phyloP scores from a whole-genome alignment of 768 basidiomycete species.

The Amanita brunnescens region DNA sequence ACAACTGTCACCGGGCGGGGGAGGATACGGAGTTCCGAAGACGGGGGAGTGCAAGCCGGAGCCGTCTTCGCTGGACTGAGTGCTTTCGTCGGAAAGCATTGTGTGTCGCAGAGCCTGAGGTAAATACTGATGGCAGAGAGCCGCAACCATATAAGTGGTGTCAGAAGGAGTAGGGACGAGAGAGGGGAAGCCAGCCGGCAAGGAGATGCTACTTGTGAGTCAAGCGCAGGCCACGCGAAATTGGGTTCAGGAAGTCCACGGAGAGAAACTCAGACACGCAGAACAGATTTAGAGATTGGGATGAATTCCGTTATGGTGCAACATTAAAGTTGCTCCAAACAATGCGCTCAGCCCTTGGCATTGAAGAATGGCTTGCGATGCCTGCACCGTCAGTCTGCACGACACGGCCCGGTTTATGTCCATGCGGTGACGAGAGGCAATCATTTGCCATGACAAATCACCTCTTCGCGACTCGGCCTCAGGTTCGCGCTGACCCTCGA shows the following conservation, averaged over 20 bases:
- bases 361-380: neutral
- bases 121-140: constrained; percentile 42
- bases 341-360: neutral
- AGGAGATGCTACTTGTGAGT: constrained; percentile 13
- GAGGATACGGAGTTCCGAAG: constrained; percentile 41
- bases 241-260: constrained; percentile 34
- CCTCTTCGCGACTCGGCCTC: neutral
- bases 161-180: constrained; percentile 13
- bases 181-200: constrained; percentile 14
- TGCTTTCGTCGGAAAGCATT: constrained; percentile 53
- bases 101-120: constrained; percentile 39
- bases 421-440: neutral
- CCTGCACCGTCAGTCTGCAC: neutral
- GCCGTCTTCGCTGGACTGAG: constrained; percentile 67
- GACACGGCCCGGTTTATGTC: neutral
- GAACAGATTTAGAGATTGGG: constrained; percentile 28
- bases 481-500: neutral
- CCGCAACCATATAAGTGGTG: constrained; percentile 45
- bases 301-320: constrained; percentile 15
- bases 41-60: constrained; percentile 70
- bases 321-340: neutral
- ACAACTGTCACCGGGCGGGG: constrained; percentile 44
- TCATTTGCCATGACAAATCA: too few relatives aligned
- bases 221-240: constrained; percentile 36
- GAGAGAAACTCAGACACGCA: constrained; percentile 23